A percentile compares a stretch with the other conserved stretches of the same genome.
Conservation (phyloP, 148 eudicot genomes). For the Linanthus parryae region DNA sequence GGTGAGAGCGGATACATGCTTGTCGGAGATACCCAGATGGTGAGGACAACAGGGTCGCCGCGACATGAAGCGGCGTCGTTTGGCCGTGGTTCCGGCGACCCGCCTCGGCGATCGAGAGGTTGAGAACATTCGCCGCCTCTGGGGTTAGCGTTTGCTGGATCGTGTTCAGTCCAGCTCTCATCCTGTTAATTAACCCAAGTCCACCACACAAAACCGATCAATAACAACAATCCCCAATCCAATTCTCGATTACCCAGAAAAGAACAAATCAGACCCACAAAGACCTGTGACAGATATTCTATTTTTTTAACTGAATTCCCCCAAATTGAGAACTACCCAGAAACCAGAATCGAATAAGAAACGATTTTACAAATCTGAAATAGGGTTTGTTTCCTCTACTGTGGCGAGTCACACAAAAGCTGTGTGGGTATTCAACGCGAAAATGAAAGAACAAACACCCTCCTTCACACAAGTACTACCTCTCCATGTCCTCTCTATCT, state of each 20-base stretch:
- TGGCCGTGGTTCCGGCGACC: conserved; percentile 81
- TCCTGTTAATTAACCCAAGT: conserved; percentile 4
- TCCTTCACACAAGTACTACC: conserved; percentile 17
- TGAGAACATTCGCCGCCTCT: conserved; percentile 66
- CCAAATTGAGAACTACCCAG: conserved; percentile 23
- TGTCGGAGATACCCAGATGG: conserved; percentile 68
- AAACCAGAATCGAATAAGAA: conserved; percentile 8
- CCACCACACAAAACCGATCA: not conserved
- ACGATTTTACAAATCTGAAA: conserved; percentile 1
- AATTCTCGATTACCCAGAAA: not conserved
- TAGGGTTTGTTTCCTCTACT: not conserved
- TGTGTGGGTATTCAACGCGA: conserved; percentile 24
- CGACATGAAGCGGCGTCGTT: conserved; percentile 92
- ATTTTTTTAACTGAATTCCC: conserved; percentile 13
- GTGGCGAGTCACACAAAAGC: not conserved
- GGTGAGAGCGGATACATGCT: conserved; percentile 88
- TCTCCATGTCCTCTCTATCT: not conserved
- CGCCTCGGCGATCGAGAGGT: conserved; percentile 84
- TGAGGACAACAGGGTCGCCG: conserved; percentile 65
- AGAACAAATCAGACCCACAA: not conserved
- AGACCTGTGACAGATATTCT: not conserved
- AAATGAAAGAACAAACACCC: conserved; percentile 30
- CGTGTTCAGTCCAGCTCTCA: conserved; percentile 84
- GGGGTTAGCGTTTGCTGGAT: conserved; percentile 92
- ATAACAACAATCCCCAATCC: too few relatives aligned